A percentile compares a stretch with the other conserved stretches of the same genome.
Evolutionary conservation across 75 land plant species (phyloP).

Genomic region (Azolla pinnata): DNA sequence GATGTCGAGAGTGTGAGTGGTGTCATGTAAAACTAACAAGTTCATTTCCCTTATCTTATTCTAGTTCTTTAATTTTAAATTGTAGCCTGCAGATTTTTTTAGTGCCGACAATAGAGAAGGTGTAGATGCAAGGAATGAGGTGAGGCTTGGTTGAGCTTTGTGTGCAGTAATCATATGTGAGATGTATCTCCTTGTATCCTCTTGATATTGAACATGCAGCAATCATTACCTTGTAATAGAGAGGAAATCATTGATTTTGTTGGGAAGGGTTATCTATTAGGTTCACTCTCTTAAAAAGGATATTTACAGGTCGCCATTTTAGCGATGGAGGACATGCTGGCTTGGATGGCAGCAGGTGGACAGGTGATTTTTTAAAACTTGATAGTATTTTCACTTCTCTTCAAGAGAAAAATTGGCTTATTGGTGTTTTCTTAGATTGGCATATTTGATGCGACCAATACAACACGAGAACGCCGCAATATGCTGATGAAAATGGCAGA

Average conservation of each 20-base stretch:
- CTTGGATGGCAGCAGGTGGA: slow-evolving; percentile 99
- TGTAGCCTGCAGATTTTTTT: slow-evolving; percentile 93
- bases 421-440: slow-evolving; percentile 53
- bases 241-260: no score
- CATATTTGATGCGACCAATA: slow-evolving; percentile 99
- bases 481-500: slow-evolving; percentile 98
- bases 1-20: no score
- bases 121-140: slow-evolving; percentile 97
- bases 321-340: slow-evolving; percentile 97
- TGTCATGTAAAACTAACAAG: neutral
- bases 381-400: neutral
- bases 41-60: neutral
- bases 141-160: no score
- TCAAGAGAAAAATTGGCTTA: neutral
- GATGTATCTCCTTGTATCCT: no score
- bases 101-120: slow-evolving; percentile 92
- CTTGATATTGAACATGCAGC: no score
- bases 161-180: no score
- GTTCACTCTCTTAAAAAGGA: no score
- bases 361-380: slow-evolving; percentile 47
- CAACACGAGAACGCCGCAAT: slow-evolving; percentile 71
- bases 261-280: no score
- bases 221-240: no score
- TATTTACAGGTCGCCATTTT: slow-evolving; percentile 80
- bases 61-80: neutral